Conservation (phyloP, 192 early-diverging fungal species). For the Ambispora gerdemannii region DNA sequence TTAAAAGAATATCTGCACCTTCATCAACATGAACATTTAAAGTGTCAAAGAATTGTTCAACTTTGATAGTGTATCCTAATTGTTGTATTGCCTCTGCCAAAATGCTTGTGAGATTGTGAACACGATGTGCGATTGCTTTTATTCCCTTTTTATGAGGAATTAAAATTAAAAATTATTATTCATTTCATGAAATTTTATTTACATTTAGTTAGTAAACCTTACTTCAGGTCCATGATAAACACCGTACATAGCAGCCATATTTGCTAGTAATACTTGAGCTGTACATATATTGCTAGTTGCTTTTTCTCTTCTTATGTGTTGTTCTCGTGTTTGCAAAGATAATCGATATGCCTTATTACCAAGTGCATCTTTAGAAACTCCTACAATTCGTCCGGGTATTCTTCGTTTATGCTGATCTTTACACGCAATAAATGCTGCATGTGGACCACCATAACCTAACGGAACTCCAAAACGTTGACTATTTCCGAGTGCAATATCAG, state of each 20-base stretch:
- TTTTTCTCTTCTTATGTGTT: conserved; percentile 99
- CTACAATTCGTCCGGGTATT: conserved; percentile 94
- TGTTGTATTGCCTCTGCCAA: conserved; percentile 73
- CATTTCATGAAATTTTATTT: not conserved
- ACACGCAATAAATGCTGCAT: conserved; percentile 98
- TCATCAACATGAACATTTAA: conserved; percentile 73
- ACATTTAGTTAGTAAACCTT: conserved; percentile 26
- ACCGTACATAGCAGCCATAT: conserved; percentile 99
- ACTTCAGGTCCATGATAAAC: conserved; percentile 96
- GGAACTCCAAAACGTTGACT: conserved; percentile 98
- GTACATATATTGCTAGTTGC: conserved; percentile 99
- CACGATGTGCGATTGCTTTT: conserved; percentile 82
- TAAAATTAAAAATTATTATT: conserved; percentile 6
- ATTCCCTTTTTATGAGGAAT: conserved; percentile 58
- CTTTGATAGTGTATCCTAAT: conserved; percentile 80
- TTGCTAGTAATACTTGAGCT: conserved; percentile 96
- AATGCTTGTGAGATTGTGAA: conserved; percentile 85
- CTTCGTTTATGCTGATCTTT: conserved; percentile 89
- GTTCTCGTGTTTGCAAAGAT: conserved; percentile 95
- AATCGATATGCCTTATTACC: conserved; percentile 91
- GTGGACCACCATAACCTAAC: conserved; percentile 97
- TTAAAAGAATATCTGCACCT: conserved; percentile 62
- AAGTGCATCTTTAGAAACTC: conserved; percentile 88
- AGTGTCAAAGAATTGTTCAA: conserved; percentile 92
- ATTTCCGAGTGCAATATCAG: conserved; percentile 97